Percentiles rank a stretch among this genome's conserved stretches.
These are phyloP conservation scores for Penicillium herquei DNA, from an alignment of 495 filamentous ascomycete species.

Conservation along the genomic window DNA sequence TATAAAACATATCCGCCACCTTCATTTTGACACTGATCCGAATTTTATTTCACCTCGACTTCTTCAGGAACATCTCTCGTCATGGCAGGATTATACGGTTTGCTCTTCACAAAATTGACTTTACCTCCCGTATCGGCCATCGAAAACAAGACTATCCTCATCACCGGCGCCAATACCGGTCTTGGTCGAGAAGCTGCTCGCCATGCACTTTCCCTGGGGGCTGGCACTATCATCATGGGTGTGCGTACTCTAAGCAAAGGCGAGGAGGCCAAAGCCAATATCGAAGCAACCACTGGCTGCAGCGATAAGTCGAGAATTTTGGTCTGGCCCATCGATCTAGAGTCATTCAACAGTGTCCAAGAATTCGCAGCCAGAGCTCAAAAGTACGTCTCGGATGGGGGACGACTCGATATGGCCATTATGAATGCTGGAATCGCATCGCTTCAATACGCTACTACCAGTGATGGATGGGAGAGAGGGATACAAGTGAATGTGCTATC, in stretches of 20 bases:
- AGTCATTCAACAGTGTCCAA: background rate
- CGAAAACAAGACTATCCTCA: background rate
- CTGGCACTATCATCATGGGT: background rate
- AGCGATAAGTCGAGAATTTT: background rate
- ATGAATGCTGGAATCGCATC: slow-evolving; percentile 2
- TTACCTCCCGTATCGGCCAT: background rate
- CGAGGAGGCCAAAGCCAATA: background rate
- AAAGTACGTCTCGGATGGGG: background rate
- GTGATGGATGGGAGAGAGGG: slow-evolving; percentile 1
- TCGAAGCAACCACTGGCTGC: background rate
- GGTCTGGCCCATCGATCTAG: slow-evolving; percentile 1
- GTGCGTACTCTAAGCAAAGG: background rate
- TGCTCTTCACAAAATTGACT: background rate
- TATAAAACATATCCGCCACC: too few relatives aligned
- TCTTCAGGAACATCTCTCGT: background rate
- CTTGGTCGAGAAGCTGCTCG: slow-evolving; percentile 4
- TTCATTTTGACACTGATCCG: too few relatives aligned
- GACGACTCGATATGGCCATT: background rate
- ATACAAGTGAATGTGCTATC: slow-evolving; percentile 13
- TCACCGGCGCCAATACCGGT: slow-evolving; percentile 7
- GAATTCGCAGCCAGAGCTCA: background rate
- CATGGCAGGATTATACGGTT: background rate
- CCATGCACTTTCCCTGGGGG: background rate
- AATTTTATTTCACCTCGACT: too few relatives aligned
- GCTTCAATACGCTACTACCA: background rate